Evolutionary conservation across 169 alveolate species (phyloP).

Genomic region (Cryptosporidium sp.): DNA sequence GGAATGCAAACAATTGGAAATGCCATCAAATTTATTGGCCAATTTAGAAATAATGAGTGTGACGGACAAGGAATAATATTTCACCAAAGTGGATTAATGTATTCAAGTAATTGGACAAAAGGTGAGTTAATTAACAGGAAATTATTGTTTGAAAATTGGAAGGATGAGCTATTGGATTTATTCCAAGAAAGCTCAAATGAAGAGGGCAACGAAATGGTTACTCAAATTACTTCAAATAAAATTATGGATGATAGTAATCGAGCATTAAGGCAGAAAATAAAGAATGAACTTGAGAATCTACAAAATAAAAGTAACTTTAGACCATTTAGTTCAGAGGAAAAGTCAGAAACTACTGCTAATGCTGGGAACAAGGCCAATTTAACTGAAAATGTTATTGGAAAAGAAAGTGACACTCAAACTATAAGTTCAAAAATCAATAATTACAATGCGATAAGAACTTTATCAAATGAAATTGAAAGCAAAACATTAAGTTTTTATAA

Average conservation of each 20-base stretch:
- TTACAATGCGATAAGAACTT: not conserved
- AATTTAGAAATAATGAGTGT: constrained; percentile 71
- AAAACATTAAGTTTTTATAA: constrained; percentile 28
- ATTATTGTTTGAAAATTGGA: constrained; percentile 74
- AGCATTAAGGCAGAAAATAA: not conserved
- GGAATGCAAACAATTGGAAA: constrained; percentile 79
- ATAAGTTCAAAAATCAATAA: constrained; percentile 7
- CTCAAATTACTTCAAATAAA: not conserved
- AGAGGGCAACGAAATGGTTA: not conserved
- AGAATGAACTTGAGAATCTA: not conserved
- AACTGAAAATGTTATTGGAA: not conserved
- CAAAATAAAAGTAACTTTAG: not conserved
- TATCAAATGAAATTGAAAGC: constrained; percentile 28
- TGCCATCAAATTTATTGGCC: constrained; percentile 76
- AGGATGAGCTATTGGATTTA: constrained; percentile 32
- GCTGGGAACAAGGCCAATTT: not conserved
- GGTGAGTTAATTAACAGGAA: constrained; percentile 76
- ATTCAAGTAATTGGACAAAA: constrained; percentile 77
- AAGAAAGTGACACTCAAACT: not conserved
- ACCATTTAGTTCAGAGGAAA: not conserved
- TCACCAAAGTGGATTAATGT: constrained; percentile 79
- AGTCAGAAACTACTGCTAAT: not conserved
- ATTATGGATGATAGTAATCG: not conserved
- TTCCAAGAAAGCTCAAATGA: not conserved
- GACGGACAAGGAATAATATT: constrained; percentile 78